phyloP scores from a whole-genome alignment of 2,329 filamentous ascomycete species.

The Hawksworthiomyces lignivorus region DNA sequence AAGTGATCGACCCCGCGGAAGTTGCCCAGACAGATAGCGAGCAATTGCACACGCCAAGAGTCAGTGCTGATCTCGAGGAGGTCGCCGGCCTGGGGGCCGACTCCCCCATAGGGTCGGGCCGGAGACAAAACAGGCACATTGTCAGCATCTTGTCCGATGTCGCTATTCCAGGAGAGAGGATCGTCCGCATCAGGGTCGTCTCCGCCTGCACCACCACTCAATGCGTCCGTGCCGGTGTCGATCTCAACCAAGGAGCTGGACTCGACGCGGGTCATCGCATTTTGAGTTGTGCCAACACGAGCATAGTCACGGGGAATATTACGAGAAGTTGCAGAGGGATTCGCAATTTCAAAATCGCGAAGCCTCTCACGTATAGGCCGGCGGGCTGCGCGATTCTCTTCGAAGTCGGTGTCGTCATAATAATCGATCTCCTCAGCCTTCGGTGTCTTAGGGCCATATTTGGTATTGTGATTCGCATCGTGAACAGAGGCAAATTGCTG shows the following conservation, averaged over 20 bases:
- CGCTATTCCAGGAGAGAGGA: conserved; percentile 28
- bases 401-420: background rate
- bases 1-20: conserved; percentile 45
- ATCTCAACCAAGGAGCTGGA: conserved; percentile 22
- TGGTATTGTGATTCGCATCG: background rate
- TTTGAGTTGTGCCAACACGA: conserved; percentile 21
- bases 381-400: background rate
- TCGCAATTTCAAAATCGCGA: conserved; percentile 20
- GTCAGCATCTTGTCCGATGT: conserved; percentile 2
- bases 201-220: background rate
- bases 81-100: conserved; percentile 35
- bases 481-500: conserved; percentile 1
- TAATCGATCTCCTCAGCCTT: no score
- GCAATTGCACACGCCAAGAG: conserved; percentile 31
- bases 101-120: conserved; percentile 12
- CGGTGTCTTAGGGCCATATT: no score
- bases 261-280: conserved; percentile 29
- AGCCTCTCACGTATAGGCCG: conserved; percentile 32
- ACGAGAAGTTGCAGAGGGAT: background rate
- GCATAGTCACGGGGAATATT: conserved; percentile 19
- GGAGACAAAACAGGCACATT: conserved; percentile 12
- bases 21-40: conserved; percentile 46
- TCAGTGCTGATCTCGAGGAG: conserved; percentile 37
- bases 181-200: conserved; percentile 11
- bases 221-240: conserved; percentile 9